These are phyloP conservation scores for Saitozyma sp. DNA, from an alignment of 768 basidiomycete species.

Conservation along the genomic window DNA sequence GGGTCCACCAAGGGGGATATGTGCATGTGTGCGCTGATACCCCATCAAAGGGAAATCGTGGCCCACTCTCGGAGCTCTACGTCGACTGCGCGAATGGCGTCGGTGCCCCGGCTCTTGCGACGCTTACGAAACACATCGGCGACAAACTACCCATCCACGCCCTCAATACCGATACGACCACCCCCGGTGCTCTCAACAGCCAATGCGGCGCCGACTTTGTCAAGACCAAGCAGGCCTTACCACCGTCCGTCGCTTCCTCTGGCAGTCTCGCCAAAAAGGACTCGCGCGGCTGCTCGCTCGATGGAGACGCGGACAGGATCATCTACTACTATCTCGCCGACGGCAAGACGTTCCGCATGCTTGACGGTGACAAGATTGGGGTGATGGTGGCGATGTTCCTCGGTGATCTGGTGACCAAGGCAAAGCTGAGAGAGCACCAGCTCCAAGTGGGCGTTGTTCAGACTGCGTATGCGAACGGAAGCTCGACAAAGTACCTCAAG, in stretches of 20 bases:
- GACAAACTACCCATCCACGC: constrained; percentile 63
- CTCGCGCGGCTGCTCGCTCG: constrained; percentile 83
- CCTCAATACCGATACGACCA: constrained; percentile 67
- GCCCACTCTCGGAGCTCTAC: constrained; percentile 62
- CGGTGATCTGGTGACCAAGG: constrained; percentile 78
- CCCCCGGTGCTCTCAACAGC: constrained; percentile 74
- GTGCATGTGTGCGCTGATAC: not conserved
- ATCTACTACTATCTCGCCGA: constrained; percentile 81
- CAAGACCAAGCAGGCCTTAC: constrained; percentile 85
- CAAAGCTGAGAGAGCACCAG: constrained; percentile 71
- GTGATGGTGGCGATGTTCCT: constrained; percentile 90
- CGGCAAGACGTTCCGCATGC: constrained; percentile 67
- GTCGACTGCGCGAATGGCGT: constrained; percentile 99
- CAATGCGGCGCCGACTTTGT: constrained; percentile 94
- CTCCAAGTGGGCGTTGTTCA: constrained; percentile 93
- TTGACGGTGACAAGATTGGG: constrained; percentile 98
- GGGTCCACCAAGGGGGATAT: constrained; percentile 40
- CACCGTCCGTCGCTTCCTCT: constrained; percentile 68
- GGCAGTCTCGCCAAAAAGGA: constrained; percentile 55
- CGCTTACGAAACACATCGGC: constrained; percentile 62
- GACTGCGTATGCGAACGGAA: constrained; percentile 98
- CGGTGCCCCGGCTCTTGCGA: constrained; percentile 70
- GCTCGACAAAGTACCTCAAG: constrained; percentile 86
- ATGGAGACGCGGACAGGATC: constrained; percentile 95
- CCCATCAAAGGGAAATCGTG: constrained; percentile 42